Evolutionary conservation across 768 basidiomycete genomes (phyloP).

Genomic region (Chlorophyllum brunneum): DNA sequence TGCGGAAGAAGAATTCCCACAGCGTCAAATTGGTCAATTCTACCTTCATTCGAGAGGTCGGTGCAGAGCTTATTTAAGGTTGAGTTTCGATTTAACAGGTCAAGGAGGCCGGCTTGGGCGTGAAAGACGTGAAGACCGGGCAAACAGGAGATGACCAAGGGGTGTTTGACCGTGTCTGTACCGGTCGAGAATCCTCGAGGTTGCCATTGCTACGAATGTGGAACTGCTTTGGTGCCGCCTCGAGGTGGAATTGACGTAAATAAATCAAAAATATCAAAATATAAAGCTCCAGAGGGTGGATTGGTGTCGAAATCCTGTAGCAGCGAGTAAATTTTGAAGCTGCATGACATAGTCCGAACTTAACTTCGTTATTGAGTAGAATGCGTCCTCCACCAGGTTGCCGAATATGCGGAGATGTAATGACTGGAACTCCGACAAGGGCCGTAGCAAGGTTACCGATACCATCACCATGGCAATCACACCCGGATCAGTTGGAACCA

Average conservation of each 20-base stretch:
- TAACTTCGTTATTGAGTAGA: too few relatives aligned
- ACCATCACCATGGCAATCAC: too few relatives aligned
- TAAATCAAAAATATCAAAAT: too few relatives aligned
- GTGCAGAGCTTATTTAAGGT: not conserved
- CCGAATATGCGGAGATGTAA: too few relatives aligned
- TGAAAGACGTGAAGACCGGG: not conserved
- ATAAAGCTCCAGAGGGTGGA: not conserved
- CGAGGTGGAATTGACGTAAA: not conserved
- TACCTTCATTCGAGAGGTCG: not conserved
- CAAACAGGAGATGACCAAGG: not conserved
- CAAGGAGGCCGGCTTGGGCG: not conserved
- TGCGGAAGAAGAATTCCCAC: constrained; percentile 2
- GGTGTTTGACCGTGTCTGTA: not conserved
- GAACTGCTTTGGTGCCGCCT: not conserved
- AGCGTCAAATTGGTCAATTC: not conserved
- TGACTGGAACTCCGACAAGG: too few relatives aligned
- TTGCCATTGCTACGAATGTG: not conserved
- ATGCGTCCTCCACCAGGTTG: too few relatives aligned
- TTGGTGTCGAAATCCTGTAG: not conserved
- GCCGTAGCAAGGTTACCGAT: too few relatives aligned
- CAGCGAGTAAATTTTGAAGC: too few relatives aligned
- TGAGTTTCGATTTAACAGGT: not conserved
- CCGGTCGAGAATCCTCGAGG: not conserved
- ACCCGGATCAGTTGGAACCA: too few relatives aligned
- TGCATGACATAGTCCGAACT: too few relatives aligned